Base-by-base conservation (phyloP, 352 stramenopile genomes). In the Phytophthora kernoviae region DNA sequence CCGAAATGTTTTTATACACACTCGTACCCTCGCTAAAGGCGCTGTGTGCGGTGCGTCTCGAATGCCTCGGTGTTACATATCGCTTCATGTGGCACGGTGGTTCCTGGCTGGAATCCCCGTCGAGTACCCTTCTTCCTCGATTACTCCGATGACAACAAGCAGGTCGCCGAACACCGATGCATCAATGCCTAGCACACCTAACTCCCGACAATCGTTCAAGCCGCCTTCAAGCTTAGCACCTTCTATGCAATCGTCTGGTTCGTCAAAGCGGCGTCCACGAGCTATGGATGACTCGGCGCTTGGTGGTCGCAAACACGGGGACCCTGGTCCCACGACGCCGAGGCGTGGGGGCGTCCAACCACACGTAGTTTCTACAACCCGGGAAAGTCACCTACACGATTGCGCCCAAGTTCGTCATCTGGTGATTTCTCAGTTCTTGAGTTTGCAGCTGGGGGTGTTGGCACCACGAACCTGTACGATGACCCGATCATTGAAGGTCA, bases 1-100 rank as follows among this genome's bases (percentile, higher is more conserved):
- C 65, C 69, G 80, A 88, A 48, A 65, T 75, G 52, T 80, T 88
- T 53, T 49, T 92, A 24, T 81, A 92, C 44, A 66, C 77, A n/a
- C 32, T 88, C 5, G 75, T 84, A 26, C 82, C 77, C 10, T 58
- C 58, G 12, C 58, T 92, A 3, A 90, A 87, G 54, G 79, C 75
- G 5, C 52, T 80, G 26, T 84, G 77, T 34, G 66, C 71, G 40
- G 60, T 73, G 36, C 73, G 80, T 12, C 59, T 92, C 6, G 77
- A 90, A 57, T 88, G 80, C 4, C 51, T 84, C 1, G 57, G 63
- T 24, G 68, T 70, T 5, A 75, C 79, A 11, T 86, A 86, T 54
- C 77, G 79, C 9, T 81, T 77, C 36, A 70, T 77, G 43, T 88
- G 79, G 80, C 77, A 89, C 44, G 67, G 56, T 40, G 62, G 77